Evolutionary conservation across 306 rosid genomes (phyloP).

Genomic region (Lithocarpus polystachyus): DNA sequence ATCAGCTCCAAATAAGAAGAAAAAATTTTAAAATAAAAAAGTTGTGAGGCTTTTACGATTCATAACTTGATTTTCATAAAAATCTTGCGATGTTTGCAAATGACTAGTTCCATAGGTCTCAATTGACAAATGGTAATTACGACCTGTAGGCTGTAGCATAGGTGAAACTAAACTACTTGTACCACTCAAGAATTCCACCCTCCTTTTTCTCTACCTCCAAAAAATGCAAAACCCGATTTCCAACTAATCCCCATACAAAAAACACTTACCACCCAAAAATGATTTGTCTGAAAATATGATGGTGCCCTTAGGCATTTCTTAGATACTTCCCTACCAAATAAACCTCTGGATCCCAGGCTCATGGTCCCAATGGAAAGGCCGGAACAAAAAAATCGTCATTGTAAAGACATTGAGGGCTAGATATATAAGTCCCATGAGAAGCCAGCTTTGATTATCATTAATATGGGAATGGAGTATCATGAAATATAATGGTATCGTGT

Average conservation of each 20-base stretch:
- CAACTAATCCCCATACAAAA: background rate
- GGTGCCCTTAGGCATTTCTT: background rate
- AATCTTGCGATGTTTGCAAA: too few relatives aligned
- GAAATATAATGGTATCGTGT: conserved; percentile 66
- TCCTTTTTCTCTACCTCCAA: background rate
- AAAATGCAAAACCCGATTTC: too few relatives aligned
- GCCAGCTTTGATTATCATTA: conserved; percentile 50
- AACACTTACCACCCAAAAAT: background rate
- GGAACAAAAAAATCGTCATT: conserved; percentile 70
- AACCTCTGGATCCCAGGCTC: conserved; percentile 86
- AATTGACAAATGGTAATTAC: too few relatives aligned
- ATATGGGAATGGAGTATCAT: conserved; percentile 54
- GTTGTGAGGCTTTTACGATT: too few relatives aligned
- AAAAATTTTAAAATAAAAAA: too few relatives aligned
- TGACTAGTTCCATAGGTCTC: too few relatives aligned
- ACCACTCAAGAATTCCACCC: background rate
- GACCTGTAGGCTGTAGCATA: too few relatives aligned
- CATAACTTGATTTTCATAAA: too few relatives aligned
- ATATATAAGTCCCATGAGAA: conserved; percentile 49
- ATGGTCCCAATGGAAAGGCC: conserved; percentile 78
- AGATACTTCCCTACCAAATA: conserved; percentile 54
- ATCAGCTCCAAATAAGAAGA: too few relatives aligned
- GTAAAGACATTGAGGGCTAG: conserved; percentile 57
- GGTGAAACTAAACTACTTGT: too few relatives aligned
- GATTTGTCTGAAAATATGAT: background rate